Percentiles rank a stretch among this genome's conserved stretches.
These are phyloP conservation scores for Ceratopteris richardii DNA, from an alignment of 75 land plant genomes.

Conservation along the genomic window DNA sequence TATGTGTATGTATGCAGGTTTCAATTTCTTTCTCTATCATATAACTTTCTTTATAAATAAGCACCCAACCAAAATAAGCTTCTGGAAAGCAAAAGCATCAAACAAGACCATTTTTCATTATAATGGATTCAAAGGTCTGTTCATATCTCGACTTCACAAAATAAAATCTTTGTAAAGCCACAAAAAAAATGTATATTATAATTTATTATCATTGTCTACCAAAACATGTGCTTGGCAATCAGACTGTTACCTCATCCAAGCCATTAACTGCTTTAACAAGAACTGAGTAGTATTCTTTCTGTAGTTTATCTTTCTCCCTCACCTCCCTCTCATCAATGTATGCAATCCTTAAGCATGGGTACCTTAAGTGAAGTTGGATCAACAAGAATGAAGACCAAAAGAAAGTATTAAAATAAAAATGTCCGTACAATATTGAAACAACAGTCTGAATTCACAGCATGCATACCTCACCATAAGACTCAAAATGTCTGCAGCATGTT, in stretches of 20 bases:
- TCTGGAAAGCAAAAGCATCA: background rate
- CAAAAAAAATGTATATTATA: too few species aligned
- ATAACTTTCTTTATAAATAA: too few species aligned
- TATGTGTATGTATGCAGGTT: too few species aligned
- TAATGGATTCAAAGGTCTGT: too few species aligned
- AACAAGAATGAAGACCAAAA: background rate
- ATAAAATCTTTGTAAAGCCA: too few species aligned
- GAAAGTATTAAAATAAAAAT: background rate
- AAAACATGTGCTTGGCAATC: too few species aligned
- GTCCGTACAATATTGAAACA: background rate
- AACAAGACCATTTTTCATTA: too few species aligned
- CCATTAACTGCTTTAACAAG: constrained; percentile 81
- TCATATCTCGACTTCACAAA: too few species aligned
- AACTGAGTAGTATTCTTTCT: constrained; percentile 91
- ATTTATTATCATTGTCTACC: too few species aligned
- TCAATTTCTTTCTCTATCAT: too few species aligned
- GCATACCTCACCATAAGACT: constrained; percentile 92
- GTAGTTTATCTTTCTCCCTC: constrained; percentile 50
- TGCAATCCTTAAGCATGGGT: constrained; percentile 93
- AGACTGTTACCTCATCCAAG: constrained; percentile 32
- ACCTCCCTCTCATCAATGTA: constrained; percentile 97
- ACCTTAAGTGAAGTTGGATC: constrained; percentile 29
- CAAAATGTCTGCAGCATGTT: constrained; percentile 81
- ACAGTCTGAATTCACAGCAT: background rate
- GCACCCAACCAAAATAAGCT: too few species aligned